Percentiles rank a stretch among this genome's conserved stretches.
Conservation (phyloP, 106 monocot species). For the Dendrobium nobile region DNA sequence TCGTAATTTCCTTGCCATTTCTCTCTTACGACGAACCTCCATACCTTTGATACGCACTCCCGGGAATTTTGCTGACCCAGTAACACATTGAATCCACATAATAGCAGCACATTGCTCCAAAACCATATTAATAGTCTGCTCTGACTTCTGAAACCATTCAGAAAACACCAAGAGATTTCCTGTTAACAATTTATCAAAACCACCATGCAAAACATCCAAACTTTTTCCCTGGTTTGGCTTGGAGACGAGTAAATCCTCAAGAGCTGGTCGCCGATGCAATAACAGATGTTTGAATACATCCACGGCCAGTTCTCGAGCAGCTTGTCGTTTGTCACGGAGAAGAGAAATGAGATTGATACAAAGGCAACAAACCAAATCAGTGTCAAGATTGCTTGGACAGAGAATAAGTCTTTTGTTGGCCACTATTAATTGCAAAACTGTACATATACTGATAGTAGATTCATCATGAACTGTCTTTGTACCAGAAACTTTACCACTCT, state of each 20-base stretch:
- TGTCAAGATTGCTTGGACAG: constrained; percentile 91
- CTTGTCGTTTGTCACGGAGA: constrained; percentile 59
- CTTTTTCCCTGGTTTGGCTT: constrained; percentile 65
- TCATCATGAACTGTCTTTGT: constrained; percentile 33
- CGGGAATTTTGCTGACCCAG: constrained; percentile 81
- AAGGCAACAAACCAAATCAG: constrained; percentile 89
- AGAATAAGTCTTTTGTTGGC: constrained; percentile 82
- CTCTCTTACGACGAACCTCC: constrained; percentile 82
- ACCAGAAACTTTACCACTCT: constrained; percentile 20
- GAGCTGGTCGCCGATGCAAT: constrained; percentile 65
- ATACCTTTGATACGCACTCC: constrained; percentile 88
- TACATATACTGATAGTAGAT: constrained; percentile 57
- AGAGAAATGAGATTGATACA: constrained; percentile 80
- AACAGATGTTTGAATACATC: constrained; percentile 80
- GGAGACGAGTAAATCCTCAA: constrained; percentile 82
- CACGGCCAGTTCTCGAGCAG: constrained; percentile 46
- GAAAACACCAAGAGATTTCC: constrained; percentile 60
- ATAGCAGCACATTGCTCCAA: constrained; percentile 83
- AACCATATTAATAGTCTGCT: constrained; percentile 60
- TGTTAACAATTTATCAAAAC: constrained; percentile 87
- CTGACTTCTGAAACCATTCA: constrained; percentile 75
- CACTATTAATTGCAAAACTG: constrained; percentile 74
- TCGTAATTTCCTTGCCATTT: constrained; percentile 68
- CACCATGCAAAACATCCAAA: constrained; percentile 78
- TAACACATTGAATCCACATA: constrained; percentile 84